A percentile compares a stretch with the other conserved stretches of the same genome.
Conservation (phyloP, 2,329 filamentous ascomycete genomes). For the Aspergillus fischeri region DNA sequence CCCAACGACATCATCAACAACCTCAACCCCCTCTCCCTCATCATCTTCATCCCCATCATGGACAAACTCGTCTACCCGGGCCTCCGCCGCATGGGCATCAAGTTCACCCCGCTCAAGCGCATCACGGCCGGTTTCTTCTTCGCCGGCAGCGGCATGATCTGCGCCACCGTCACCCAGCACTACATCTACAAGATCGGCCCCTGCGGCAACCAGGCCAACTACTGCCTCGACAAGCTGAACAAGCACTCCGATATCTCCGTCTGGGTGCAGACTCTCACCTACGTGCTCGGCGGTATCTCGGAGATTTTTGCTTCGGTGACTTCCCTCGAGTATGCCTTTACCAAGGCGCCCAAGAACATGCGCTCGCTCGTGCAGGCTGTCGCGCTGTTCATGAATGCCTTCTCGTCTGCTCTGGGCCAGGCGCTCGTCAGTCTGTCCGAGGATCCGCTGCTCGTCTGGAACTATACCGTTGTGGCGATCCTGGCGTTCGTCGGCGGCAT, state of each 20-base stretch:
- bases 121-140: slow-evolving; percentile 50
- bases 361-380: slow-evolving; percentile 67
- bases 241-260: slow-evolving; percentile 61
- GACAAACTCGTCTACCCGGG: slow-evolving; percentile 51
- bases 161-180: slow-evolving; percentile 47
- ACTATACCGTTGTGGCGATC: slow-evolving; percentile 62
- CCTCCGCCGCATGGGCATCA: slow-evolving; percentile 44
- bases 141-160: slow-evolving; percentile 47
- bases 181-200: slow-evolving; percentile 57
- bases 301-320: slow-evolving; percentile 58
- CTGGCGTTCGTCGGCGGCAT: slow-evolving; percentile 60
- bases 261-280: slow-evolving; percentile 49
- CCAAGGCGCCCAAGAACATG: slow-evolving; percentile 76
- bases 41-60: slow-evolving; percentile 53
- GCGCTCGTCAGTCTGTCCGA: slow-evolving; percentile 59
- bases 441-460: slow-evolving; percentile 67
- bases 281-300: slow-evolving; percentile 53
- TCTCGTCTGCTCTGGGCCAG: slow-evolving; percentile 67
- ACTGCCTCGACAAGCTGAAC: slow-evolving; percentile 43
- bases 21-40: slow-evolving; percentile 50
- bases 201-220: slow-evolving; percentile 55
- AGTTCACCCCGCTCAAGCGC: slow-evolving; percentile 52
- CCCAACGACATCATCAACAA: slow-evolving; percentile 56
- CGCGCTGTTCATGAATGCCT: slow-evolving; percentile 66
- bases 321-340: slow-evolving; percentile 71